Percentiles rank a stretch among this genome's conserved stretches.
These are phyloP conservation scores for Aspergillus leporis DNA, from an alignment of 495 filamentous ascomycete species.

Conservation along the genomic window DNA sequence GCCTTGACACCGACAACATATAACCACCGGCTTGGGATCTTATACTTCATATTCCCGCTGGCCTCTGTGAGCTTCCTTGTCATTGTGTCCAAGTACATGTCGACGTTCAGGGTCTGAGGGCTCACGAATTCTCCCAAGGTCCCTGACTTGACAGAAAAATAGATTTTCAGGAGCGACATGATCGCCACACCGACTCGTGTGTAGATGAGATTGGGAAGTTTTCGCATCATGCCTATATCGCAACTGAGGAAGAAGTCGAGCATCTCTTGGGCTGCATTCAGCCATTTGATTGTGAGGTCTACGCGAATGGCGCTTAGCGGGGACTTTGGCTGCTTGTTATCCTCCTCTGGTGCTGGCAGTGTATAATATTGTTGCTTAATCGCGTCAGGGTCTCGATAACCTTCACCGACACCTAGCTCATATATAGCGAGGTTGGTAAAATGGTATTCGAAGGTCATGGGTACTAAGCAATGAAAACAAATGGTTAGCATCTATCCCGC, in stretches of 20 bases:
- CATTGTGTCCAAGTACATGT: conserved; percentile 45
- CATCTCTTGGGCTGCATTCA: conserved; percentile 48
- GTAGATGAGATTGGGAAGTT: conserved; percentile 48
- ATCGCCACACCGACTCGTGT: conserved; percentile 44
- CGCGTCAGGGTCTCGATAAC: conserved; percentile 51
- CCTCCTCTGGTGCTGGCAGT: conserved; percentile 39
- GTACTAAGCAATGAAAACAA: conserved; percentile 24
- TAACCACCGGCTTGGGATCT: conserved; percentile 40
- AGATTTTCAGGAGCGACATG: conserved; percentile 50
- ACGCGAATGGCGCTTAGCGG: conserved; percentile 45
- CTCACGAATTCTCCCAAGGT: conserved; percentile 47
- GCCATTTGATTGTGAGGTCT: conserved; percentile 50
- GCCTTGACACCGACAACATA: conserved; percentile 37
- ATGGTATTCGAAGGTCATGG: conserved; percentile 49
- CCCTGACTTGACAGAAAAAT: conserved; percentile 47
- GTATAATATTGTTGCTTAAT: conserved; percentile 40
- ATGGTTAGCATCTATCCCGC: background rate
- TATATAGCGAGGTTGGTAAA: conserved; percentile 49
- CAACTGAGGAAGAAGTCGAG: conserved; percentile 48
- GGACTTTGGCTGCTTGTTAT: conserved; percentile 19
- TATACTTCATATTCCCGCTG: conserved; percentile 37
- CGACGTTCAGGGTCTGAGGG: conserved; percentile 41
- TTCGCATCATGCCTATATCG: conserved; percentile 40
- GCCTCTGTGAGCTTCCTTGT: conserved; percentile 40
- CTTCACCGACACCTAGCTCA: conserved; percentile 51